These are phyloP conservation scores for Rhodotorula sp. DNA, from an alignment of 1,284 basidiomycete genomes.

Conservation along the genomic window DNA sequence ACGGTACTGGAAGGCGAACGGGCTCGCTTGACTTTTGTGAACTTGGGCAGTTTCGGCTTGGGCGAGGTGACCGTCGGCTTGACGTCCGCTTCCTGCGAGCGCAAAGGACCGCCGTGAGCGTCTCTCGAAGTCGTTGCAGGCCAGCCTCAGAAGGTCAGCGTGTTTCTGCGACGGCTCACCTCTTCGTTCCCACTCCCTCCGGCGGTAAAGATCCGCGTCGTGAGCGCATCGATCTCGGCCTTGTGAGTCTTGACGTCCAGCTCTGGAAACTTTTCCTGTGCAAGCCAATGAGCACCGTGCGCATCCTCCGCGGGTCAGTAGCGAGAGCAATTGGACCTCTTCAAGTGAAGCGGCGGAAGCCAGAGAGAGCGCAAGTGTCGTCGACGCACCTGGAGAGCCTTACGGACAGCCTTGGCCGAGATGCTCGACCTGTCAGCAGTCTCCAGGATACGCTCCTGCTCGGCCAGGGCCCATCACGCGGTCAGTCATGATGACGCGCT, in stretches of 20 bases:
- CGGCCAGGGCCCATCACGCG: neutral
- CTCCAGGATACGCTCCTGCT: constrained; percentile 15
- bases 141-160: neutral
- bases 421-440: constrained; percentile 6
- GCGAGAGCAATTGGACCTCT: no score
- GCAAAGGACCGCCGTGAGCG: neutral
- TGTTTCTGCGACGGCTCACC: neutral
- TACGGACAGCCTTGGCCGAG: constrained; percentile 30
- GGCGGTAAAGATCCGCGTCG: constrained; percentile 13
- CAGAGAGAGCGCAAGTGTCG: neutral
- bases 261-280: constrained; percentile 18
- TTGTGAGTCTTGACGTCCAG: constrained; percentile 35
- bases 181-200: neutral
- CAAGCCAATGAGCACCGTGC: neutral
- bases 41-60: constrained; percentile 12
- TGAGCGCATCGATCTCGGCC: constrained; percentile 26
- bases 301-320: no score
- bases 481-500: neutral
- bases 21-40: constrained; percentile 10
- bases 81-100: neutral
- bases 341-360: neutral
- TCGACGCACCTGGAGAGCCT: constrained; percentile 26
- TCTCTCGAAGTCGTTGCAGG: neutral
- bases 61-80: neutral
- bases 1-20: constrained; percentile 1